Conservation (phyloP, 2,329 filamentous ascomycete species). For the Sphaerostilbella broomeana region DNA sequence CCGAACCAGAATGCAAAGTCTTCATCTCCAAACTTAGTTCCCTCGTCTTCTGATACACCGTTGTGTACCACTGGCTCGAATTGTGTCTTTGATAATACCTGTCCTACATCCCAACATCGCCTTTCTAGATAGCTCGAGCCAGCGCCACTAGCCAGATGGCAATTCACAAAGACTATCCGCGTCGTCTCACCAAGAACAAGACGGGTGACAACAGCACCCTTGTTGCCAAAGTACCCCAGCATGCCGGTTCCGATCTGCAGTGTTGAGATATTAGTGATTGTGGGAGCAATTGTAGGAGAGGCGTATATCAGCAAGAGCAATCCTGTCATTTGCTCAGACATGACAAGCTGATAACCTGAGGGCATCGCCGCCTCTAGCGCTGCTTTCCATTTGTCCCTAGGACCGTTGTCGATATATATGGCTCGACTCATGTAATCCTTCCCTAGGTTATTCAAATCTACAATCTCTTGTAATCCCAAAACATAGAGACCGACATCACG, state of each 20-base stretch:
- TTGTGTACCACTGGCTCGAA: slow-evolving; percentile 67
- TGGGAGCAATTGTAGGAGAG: slow-evolving; percentile 65
- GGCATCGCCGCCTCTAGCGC: slow-evolving; percentile 70
- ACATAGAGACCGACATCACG: slow-evolving; percentile 83
- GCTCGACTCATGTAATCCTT: slow-evolving; percentile 65
- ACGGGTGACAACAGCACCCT: slow-evolving; percentile 77
- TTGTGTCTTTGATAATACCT: slow-evolving; percentile 67
- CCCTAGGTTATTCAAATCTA: slow-evolving; percentile 72
- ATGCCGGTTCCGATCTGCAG: slow-evolving; percentile 81
- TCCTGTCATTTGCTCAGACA: slow-evolving; percentile 80
- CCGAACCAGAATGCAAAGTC: slow-evolving; percentile 96
- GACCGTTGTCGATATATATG: slow-evolving; percentile 64
- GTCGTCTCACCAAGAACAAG: slow-evolving; percentile 87
- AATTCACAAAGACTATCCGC: slow-evolving; percentile 82
- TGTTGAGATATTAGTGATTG: slow-evolving; percentile 75
- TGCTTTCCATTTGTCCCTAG: slow-evolving; percentile 72
- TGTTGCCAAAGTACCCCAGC: slow-evolving; percentile 92
- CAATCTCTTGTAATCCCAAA: slow-evolving; percentile 84
- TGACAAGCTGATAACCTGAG: slow-evolving; percentile 65
- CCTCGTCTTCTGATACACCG: slow-evolving; percentile 58
- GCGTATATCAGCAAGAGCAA: slow-evolving; percentile 80
- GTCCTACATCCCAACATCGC: slow-evolving; percentile 81
- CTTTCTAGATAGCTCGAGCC: slow-evolving; percentile 73
- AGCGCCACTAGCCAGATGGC: slow-evolving; percentile 80
- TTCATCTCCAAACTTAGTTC: slow-evolving; percentile 72